Base-by-base conservation (phyloP, 164 flowering plant genomes). In the Aristolochia fimbriata region DNA sequence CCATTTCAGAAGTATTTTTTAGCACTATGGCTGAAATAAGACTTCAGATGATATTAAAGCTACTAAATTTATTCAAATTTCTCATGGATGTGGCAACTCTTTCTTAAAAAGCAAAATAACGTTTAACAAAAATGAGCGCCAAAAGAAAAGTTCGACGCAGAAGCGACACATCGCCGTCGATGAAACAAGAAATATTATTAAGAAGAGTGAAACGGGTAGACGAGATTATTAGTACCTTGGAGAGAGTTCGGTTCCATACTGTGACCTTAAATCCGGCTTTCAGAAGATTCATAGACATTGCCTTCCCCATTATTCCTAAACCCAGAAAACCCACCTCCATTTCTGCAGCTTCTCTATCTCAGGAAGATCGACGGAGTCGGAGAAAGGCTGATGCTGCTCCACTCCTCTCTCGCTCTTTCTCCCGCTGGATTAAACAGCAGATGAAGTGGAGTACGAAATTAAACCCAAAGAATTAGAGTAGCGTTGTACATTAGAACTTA, bases 241-340 rank as follows among this genome's bases (percentile, higher is more conserved):
- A 81, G 52, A 84, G 93, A 37, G 98, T 85, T 55, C 98, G 79
- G 79, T 92, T 92, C 98, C 98, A 92, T 37, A 92, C 96, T 73
- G 93, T 88, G 73, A 92, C 84, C 70, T 89, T 89, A 68, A 85
- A 87, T 15, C 90, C 98, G 72, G 80, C 62, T 37, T 74, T 76
- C 3, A 92, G 80, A 62, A 92, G 80, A 72, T 89, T 87, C 63
- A 80, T 68, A 48, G 96, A 56, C 95, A 92, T 92, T 68, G 96
- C 96, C 70, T 89, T 89, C 13, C 98, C 98, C 96, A 92, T 92
- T 45, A 92, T 92, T 2, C 98, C 98, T 53, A 92, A 58, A 17
- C 98, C 98, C 67, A 92, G 62, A 65, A 92, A 89, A 57, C 98
- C 98, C 15, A 92, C 80, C 75, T 92, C 96, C 85, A 85, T 85